Conservation (phyloP, 148 eudicot genomes). For the Spergularia marina region DNA sequence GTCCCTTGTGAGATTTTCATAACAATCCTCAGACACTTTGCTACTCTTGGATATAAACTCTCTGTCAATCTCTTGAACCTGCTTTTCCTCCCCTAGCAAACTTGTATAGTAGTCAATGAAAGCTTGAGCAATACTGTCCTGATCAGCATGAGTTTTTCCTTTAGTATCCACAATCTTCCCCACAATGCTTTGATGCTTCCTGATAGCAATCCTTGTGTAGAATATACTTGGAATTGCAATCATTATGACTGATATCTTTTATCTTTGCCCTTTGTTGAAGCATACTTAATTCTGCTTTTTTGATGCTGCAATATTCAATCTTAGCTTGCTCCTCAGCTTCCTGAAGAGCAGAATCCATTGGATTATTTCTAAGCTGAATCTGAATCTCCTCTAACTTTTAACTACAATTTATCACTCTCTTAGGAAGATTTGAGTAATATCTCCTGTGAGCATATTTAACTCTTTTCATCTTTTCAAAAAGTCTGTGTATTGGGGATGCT, state of each 20-base stretch:
- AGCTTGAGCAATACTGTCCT: not conserved
- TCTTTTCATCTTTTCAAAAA: not conserved
- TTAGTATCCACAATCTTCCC: not conserved
- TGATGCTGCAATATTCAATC: too few species aligned
- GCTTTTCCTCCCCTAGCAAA: not conserved
- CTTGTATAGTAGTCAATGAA: not conserved
- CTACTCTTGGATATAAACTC: too few species aligned
- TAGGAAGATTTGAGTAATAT: not conserved
- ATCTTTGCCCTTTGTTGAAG: not conserved
- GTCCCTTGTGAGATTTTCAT: too few species aligned
- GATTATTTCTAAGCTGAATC: not conserved
- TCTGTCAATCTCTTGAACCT: too few species aligned
- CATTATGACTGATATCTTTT: not conserved
- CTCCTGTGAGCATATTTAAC: not conserved
- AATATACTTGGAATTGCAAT: not conserved
- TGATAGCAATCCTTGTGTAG: not conserved
- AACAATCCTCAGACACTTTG: too few species aligned
- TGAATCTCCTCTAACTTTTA: too few species aligned
- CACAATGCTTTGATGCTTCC: not conserved
- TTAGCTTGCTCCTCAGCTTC: too few species aligned
- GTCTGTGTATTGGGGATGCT: not conserved
- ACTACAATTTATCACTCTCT: not conserved
- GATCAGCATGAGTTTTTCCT: not conserved
- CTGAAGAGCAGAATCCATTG: not conserved
- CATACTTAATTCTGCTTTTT: not conserved